A percentile compares a stretch with the other conserved stretches of the same genome.
Conservation (phyloP, 306 rosid genomes). For the Malus asiatica region DNA sequence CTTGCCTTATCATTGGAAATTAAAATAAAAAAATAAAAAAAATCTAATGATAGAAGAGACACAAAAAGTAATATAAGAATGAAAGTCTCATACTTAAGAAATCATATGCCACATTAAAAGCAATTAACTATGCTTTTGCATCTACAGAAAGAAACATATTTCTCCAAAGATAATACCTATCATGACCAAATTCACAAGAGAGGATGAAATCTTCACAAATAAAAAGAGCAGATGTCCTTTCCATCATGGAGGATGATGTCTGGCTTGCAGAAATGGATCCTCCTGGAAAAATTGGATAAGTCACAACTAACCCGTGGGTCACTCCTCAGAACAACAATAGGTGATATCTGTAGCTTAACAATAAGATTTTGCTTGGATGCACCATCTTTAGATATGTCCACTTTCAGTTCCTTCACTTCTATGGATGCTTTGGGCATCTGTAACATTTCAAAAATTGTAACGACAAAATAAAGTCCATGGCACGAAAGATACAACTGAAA, state of each 20-base stretch:
- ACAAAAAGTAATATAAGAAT: background rate
- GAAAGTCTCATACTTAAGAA: background rate
- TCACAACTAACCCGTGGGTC: conserved; percentile 70
- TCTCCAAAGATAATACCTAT: conserved; percentile 53
- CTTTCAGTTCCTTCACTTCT: conserved; percentile 78
- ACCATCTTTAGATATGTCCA: conserved; percentile 79
- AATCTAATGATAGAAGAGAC: background rate
- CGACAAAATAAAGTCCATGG: conserved; percentile 4
- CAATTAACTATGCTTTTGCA: background rate
- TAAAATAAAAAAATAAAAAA: background rate
- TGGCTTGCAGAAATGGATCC: conserved; percentile 51
- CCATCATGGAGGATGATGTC: conserved; percentile 44
- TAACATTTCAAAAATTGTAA: conserved; percentile 27
- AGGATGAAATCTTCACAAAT: conserved; percentile 70
- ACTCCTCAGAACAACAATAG: conserved; percentile 64
- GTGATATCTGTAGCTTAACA: conserved; percentile 68
- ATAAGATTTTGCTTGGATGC: conserved; percentile 59
- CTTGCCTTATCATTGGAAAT: background rate
- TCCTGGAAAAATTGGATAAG: conserved; percentile 50
- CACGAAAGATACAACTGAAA: conserved; percentile 1
- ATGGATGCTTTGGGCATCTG: conserved; percentile 77
- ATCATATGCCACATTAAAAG: background rate
- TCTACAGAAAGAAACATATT: background rate
- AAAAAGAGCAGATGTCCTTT: conserved; percentile 59
- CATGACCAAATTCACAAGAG: conserved; percentile 82